These are phyloP conservation scores for Eruca vesicaria DNA, from an alignment of 441 rosid genomes.

Conservation along the genomic window DNA sequence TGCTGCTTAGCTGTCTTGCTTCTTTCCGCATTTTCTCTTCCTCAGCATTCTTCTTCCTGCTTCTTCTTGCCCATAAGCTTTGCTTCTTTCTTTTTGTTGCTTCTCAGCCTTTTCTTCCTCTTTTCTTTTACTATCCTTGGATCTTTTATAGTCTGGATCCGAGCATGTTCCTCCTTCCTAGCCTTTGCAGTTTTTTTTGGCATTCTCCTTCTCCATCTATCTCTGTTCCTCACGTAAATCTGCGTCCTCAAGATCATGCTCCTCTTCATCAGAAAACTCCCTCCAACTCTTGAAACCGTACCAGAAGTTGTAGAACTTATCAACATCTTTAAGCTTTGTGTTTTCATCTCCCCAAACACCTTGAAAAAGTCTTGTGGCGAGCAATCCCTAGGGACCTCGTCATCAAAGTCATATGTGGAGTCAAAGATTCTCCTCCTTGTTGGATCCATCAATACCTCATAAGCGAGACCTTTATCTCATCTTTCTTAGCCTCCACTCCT, in stretches of 20 bases:
- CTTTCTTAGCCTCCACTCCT: constrained; percentile 85
- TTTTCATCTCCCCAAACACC: constrained; percentile 90
- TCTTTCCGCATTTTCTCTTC: constrained; percentile 77
- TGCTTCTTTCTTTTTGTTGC: constrained; percentile 81
- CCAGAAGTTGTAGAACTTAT: constrained; percentile 87
- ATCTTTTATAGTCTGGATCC: constrained; percentile 81
- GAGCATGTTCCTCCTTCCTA: constrained; percentile 88
- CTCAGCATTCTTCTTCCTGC: constrained; percentile 91
- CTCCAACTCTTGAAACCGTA: too few species aligned
- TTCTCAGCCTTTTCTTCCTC: constrained; percentile 86
- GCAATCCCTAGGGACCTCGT: constrained; percentile 82
- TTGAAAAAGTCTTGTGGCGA: constrained; percentile 86
- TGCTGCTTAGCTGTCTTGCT: too few species aligned
- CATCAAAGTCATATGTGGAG: constrained; percentile 94
- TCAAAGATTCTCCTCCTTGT: constrained; percentile 84
- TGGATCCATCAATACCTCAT: constrained; percentile 87
- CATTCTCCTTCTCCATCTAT: constrained; percentile 99
- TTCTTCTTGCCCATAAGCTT: constrained; percentile 73
- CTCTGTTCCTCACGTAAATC: constrained; percentile 96
- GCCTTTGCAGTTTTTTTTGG: constrained; percentile 78
- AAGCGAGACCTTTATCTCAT: constrained; percentile 85
- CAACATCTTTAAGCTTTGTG: constrained; percentile 68
- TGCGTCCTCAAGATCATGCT: constrained; percentile 90
- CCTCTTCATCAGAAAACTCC: too few species aligned
- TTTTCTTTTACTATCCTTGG: constrained; percentile 82